These are phyloP conservation scores for Cucumis variabilis DNA, from an alignment of 331 rosid genomes.

Conservation along the genomic window DNA sequence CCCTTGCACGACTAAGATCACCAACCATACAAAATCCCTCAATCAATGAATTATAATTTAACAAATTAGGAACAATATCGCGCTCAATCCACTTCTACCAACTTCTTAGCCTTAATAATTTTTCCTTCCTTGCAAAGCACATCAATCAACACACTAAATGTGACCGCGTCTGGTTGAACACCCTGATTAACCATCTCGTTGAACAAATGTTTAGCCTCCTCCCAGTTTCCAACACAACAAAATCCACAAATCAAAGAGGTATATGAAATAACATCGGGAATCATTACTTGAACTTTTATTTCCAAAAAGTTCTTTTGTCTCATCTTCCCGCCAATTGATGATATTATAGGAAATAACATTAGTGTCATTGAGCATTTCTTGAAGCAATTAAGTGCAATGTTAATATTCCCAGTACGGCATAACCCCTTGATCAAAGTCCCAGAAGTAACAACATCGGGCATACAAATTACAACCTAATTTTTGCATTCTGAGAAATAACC, in stretches of 20 bases:
- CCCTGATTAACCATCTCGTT: constrained; percentile 55
- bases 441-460: constrained; percentile 37
- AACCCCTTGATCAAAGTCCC: constrained; percentile 53
- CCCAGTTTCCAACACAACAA: constrained; percentile 40
- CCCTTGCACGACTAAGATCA: too few species aligned
- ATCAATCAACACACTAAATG: neutral
- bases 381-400: constrained; percentile 46
- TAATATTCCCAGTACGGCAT: constrained; percentile 44
- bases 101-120: too few species aligned
- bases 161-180: constrained; percentile 47
- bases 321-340: constrained; percentile 42
- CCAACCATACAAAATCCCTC: too few species aligned
- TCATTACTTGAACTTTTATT: constrained; percentile 46
- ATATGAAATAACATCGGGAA: constrained; percentile 46
- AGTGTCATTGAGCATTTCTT: constrained; percentile 46
- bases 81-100: too few species aligned
- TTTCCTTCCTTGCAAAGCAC: neutral
- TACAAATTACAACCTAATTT: constrained; percentile 45
- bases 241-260: constrained; percentile 53
- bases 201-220: constrained; percentile 16
- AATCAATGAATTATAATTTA: too few species aligned
- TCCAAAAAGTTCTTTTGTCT: constrained; percentile 51
- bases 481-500: constrained; percentile 39
- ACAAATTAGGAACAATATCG: too few species aligned
- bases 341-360: constrained; percentile 34